Conservation (phyloP, 306 rosid species). For the Cercis canadensis region DNA sequence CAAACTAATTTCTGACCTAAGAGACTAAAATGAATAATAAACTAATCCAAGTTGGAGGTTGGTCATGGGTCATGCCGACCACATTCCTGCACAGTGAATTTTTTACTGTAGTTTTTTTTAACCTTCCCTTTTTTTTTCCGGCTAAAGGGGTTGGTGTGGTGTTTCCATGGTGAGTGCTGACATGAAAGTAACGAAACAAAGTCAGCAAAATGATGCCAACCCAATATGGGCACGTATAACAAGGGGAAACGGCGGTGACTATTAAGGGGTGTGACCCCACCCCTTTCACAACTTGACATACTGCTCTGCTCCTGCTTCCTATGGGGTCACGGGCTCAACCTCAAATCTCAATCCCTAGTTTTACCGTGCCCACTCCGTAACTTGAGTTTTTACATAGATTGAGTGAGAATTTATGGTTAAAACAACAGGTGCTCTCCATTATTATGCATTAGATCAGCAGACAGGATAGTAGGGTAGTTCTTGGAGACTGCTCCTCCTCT, state of each 20-base stretch:
- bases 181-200: slow-evolving; percentile 70
- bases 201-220: slow-evolving; percentile 47
- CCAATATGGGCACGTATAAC: slow-evolving; percentile 53
- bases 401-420: not conserved
- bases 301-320: slow-evolving; percentile 27
- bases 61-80: not conserved
- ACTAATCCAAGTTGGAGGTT: not conserved
- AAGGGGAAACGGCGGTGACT: slow-evolving; percentile 44
- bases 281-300: slow-evolving; percentile 29
- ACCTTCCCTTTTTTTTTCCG: slow-evolving; percentile 21
- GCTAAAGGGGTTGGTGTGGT: not conserved
- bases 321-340: slow-evolving; percentile 42
- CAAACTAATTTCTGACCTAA: not conserved
- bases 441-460: slow-evolving; percentile 29
- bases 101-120: slow-evolving; percentile 4
- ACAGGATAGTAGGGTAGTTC: not conserved
- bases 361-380: slow-evolving; percentile 7
- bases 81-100: slow-evolving; percentile 7
- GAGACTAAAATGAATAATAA: slow-evolving; percentile 7
- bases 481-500: slow-evolving; percentile 30
- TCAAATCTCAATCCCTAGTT: not conserved
- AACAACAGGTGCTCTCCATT: slow-evolving; percentile 21
- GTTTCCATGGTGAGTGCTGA: slow-evolving; percentile 37
- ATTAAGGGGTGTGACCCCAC: slow-evolving; percentile 54
- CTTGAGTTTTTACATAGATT: not conserved